These are phyloP conservation scores for Nitzschia sp. DNA, from an alignment of 108 stramenopile species.

Conservation along the genomic window DNA sequence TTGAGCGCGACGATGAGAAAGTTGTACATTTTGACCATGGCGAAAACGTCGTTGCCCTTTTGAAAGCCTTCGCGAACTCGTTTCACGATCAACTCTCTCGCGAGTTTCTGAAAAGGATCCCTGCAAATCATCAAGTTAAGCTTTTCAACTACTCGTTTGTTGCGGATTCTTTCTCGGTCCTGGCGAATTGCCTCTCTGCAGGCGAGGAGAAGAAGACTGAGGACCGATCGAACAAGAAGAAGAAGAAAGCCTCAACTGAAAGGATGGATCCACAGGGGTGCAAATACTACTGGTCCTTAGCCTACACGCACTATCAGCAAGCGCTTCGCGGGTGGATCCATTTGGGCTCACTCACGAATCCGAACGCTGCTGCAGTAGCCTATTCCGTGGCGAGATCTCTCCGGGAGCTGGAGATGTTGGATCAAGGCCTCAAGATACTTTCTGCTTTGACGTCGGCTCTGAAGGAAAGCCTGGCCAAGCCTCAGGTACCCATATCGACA, in stretches of 20 bases:
- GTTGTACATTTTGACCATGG: slow-evolving; percentile 16
- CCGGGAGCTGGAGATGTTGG: slow-evolving; percentile 36
- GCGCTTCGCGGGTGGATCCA: slow-evolving; percentile 38
- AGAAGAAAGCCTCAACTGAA: neutral
- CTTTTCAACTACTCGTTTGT: slow-evolving; percentile 40
- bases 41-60: slow-evolving; percentile 21
- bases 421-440: slow-evolving; percentile 32
- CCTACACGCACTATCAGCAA: slow-evolving; percentile 32
- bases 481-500: neutral
- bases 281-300: slow-evolving; percentile 34
- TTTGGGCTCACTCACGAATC: slow-evolving; percentile 25
- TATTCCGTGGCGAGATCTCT: slow-evolving; percentile 43
- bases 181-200: slow-evolving; percentile 43
- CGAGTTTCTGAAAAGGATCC: slow-evolving; percentile 20
- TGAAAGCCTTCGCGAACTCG: slow-evolving; percentile 29
- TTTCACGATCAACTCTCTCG: slow-evolving; percentile 24
- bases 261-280: too few relatives aligned
- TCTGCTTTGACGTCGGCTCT: slow-evolving; percentile 17
- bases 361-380: slow-evolving; percentile 29
- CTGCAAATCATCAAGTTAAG: slow-evolving; percentile 24
- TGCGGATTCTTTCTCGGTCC: slow-evolving; percentile 40
- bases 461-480: slow-evolving; percentile 7
- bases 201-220: slow-evolving; percentile 5
- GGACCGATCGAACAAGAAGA: neutral
- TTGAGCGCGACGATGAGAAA: neutral